Percentiles rank a stretch among this genome's conserved stretches.
phyloP scores from a whole-genome alignment of 805 yeast species.

The Cyberlindnera meyerae region DNA sequence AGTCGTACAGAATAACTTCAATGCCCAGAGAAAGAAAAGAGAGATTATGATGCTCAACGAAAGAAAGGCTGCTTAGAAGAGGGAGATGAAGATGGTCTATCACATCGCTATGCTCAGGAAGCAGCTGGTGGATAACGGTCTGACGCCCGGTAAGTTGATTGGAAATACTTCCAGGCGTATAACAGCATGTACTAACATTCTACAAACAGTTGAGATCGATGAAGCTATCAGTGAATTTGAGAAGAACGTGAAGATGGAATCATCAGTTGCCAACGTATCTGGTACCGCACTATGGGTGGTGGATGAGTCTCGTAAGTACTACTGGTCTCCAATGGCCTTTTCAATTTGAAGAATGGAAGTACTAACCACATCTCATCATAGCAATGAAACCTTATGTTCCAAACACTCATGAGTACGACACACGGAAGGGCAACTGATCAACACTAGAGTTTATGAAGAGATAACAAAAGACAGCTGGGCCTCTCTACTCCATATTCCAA shows the following conservation, averaged over 20 bases:
- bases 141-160: constrained; percentile 51
- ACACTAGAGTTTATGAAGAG: too few relatives aligned
- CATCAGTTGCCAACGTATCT: constrained; percentile 48
- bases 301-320: constrained; percentile 37
- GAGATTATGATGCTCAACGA: constrained; percentile 50
- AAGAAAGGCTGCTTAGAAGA: constrained; percentile 40
- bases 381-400: constrained; percentile 49
- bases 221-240: constrained; percentile 53
- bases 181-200: constrained; percentile 14
- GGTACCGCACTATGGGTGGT: constrained; percentile 58
- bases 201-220: constrained; percentile 38
- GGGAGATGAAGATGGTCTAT: constrained; percentile 55
- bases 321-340: not conserved
- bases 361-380: constrained; percentile 17
- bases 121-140: constrained; percentile 52
- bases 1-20: constrained; percentile 41
- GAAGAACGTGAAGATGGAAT: constrained; percentile 51
- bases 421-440: constrained; percentile 1
- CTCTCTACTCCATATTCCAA: too few relatives aligned
- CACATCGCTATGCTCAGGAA: constrained; percentile 63
- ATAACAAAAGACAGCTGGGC: too few relatives aligned
- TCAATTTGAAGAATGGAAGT: not conserved
- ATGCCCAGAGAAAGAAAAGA: constrained; percentile 45
- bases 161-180: too few relatives aligned
- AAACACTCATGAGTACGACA: constrained; percentile 56